phyloP scores from a whole-genome alignment of 768 basidiomycete species.

The Suillus sp. region DNA sequence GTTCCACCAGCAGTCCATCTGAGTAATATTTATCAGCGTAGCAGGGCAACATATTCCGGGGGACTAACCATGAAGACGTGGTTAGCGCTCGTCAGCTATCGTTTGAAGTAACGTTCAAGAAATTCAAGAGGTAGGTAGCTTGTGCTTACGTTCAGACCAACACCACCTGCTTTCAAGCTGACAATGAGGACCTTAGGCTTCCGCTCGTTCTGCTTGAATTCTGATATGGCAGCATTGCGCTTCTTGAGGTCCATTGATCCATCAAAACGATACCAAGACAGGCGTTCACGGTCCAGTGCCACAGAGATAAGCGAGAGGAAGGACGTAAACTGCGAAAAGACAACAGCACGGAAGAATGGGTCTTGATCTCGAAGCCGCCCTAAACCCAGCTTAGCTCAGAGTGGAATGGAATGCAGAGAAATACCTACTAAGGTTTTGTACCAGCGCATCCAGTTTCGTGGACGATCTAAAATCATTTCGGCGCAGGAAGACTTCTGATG shows the following conservation, averaged over 20 bases:
- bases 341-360: constrained; percentile 77
- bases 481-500: constrained; percentile 57
- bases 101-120: constrained; percentile 11
- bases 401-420: not conserved
- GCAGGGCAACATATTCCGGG: not conserved
- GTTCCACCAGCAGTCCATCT: constrained; percentile 98
- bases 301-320: constrained; percentile 83
- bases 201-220: constrained; percentile 70
- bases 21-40: constrained; percentile 13
- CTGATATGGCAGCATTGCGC: constrained; percentile 70
- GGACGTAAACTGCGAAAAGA: constrained; percentile 89
- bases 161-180: constrained; percentile 89
- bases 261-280: constrained; percentile 82
- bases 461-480: constrained; percentile 87
- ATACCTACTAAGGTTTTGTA: constrained; percentile 65
- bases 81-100: constrained; percentile 75
- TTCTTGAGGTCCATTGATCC: constrained; percentile 90
- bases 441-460: constrained; percentile 86
- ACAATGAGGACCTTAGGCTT: constrained; percentile 77
- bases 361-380: constrained; percentile 69
- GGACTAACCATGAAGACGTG: constrained; percentile 79
- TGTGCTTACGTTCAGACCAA: constrained; percentile 75
- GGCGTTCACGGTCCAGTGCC: constrained; percentile 65
- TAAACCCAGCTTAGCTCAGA: constrained; percentile 25
- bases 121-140: constrained; percentile 1